Conservation (phyloP, 768 basidiomycete species). For the Boletus speciosus region DNA sequence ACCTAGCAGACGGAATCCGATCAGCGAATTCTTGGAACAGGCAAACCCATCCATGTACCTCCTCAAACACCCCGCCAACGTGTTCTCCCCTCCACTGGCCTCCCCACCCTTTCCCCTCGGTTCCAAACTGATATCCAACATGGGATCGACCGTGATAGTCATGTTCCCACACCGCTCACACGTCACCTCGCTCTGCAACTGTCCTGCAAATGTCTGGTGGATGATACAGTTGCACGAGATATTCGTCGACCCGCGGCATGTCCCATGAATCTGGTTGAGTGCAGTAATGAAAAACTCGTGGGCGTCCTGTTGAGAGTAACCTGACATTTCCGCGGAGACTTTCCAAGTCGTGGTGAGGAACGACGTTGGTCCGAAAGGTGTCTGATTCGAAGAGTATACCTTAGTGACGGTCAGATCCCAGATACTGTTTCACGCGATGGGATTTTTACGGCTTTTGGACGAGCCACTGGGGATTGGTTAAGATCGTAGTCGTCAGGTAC, state of each 20-base stretch:
- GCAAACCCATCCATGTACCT: conserved; percentile 41
- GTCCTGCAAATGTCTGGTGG: conserved; percentile 85
- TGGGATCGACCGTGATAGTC: conserved; percentile 80
- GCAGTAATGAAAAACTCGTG: conserved; percentile 84
- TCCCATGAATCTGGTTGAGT: conserved; percentile 83
- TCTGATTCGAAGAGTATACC: conserved; percentile 55
- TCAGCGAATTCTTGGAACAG: background rate
- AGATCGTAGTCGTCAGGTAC: background rate
- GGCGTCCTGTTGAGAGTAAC: conserved; percentile 93
- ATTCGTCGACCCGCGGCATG: conserved; percentile 69
- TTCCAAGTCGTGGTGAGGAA: conserved; percentile 86
- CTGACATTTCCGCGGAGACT: conserved; percentile 73
- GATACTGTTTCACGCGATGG: background rate
- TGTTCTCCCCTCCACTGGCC: conserved; percentile 50
- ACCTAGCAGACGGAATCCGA: conserved; percentile 43
- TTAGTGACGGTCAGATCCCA: conserved; percentile 21
- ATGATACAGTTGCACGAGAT: conserved; percentile 87
- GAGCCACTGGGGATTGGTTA: background rate
- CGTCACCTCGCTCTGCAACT: conserved; percentile 82
- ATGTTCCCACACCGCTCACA: conserved; percentile 82
- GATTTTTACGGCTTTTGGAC: background rate
- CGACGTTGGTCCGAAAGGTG: conserved; percentile 75
- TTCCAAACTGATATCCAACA: conserved; percentile 88
- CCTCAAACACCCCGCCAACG: conserved; percentile 70
- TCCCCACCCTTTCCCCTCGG: conserved; percentile 55